Conservation (phyloP, 2,329 filamentous ascomycete genomes). For the Claviceps cyperi region DNA sequence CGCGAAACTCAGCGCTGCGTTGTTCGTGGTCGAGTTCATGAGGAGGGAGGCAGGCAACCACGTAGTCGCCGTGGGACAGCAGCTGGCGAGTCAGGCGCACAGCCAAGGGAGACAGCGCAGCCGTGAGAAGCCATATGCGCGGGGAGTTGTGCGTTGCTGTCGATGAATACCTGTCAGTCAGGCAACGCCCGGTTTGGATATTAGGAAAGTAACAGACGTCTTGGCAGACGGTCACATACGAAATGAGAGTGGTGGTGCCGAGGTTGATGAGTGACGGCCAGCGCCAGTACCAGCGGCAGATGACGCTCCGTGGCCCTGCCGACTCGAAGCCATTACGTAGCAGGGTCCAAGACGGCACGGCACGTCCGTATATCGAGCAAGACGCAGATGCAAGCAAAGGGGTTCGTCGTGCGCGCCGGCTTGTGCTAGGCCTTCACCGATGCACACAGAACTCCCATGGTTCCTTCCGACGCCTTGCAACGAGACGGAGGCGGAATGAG, state of each 20-base stretch:
- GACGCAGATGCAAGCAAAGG: too few relatives aligned
- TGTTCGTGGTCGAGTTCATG: constrained; percentile 64
- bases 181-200: constrained; percentile 3
- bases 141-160: constrained; percentile 56
- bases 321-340: too few relatives aligned
- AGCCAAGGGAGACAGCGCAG: constrained; percentile 70
- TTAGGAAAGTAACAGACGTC: too few relatives aligned
- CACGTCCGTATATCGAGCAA: too few relatives aligned
- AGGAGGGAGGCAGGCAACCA: constrained; percentile 70
- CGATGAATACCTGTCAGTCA: constrained; percentile 18
- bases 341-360: too few relatives aligned
- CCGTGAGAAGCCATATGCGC: constrained; percentile 85
- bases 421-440: too few relatives aligned
- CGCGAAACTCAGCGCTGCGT: constrained; percentile 64
- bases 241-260: constrained; percentile 35
- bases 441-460: too few relatives aligned
- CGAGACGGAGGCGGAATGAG: too few relatives aligned
- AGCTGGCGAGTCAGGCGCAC: constrained; percentile 70
- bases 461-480: too few relatives aligned
- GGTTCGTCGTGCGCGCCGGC: too few relatives aligned
- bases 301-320: background rate
- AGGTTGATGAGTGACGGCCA: constrained; percentile 10
- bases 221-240: constrained; percentile 23
- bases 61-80: constrained; percentile 81
- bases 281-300: constrained; percentile 3